These are phyloP conservation scores for Malassezia psittaci DNA, from an alignment of 1,284 basidiomycete genomes.

Conservation along the genomic window DNA sequence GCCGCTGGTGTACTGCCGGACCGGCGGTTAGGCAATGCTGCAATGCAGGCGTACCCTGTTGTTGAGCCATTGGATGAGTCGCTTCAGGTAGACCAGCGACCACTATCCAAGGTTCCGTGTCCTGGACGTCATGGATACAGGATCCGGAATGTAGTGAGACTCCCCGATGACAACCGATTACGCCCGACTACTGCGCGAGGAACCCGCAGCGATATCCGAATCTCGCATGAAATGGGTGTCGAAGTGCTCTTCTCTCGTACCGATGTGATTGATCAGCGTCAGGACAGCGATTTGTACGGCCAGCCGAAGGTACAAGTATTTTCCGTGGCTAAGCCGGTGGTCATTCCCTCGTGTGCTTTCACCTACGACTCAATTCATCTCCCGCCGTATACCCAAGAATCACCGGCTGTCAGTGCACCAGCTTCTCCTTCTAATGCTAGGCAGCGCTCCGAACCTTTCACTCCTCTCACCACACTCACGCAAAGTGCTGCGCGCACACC, in stretches of 20 bases:
- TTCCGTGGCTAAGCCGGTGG: slow-evolving; percentile 34
- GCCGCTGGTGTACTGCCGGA: slow-evolving; percentile 9
- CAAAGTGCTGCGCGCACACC: slow-evolving; percentile 1
- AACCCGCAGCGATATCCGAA: slow-evolving; percentile 37
- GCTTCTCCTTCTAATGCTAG: slow-evolving; percentile 20
- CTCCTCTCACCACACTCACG: slow-evolving; percentile 7
- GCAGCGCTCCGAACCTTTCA: not conserved
- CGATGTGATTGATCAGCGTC: slow-evolving; percentile 32
- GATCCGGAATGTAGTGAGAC: slow-evolving; percentile 36
- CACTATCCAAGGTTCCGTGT: not conserved
- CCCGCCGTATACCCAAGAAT: slow-evolving; percentile 41
- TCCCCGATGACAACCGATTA: slow-evolving; percentile 40
- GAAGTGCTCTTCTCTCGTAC: slow-evolving; percentile 44
- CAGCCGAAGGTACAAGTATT: slow-evolving; percentile 46
- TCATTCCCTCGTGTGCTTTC: slow-evolving; percentile 37
- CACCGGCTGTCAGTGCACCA: slow-evolving; percentile 30
- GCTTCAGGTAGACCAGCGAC: not conserved
- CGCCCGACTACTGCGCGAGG: slow-evolving; percentile 42
- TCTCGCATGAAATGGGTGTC: slow-evolving; percentile 41
- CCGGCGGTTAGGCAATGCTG: slow-evolving; percentile 7
- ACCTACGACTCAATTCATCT: slow-evolving; percentile 44
- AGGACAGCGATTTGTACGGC: slow-evolving; percentile 33
- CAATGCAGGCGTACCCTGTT: not conserved
- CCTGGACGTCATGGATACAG: slow-evolving; percentile 26
- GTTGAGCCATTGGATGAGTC: slow-evolving; percentile 1